phyloP scores from a whole-genome alignment of 164 flowering plant genomes.

The Umbellularia californica region DNA sequence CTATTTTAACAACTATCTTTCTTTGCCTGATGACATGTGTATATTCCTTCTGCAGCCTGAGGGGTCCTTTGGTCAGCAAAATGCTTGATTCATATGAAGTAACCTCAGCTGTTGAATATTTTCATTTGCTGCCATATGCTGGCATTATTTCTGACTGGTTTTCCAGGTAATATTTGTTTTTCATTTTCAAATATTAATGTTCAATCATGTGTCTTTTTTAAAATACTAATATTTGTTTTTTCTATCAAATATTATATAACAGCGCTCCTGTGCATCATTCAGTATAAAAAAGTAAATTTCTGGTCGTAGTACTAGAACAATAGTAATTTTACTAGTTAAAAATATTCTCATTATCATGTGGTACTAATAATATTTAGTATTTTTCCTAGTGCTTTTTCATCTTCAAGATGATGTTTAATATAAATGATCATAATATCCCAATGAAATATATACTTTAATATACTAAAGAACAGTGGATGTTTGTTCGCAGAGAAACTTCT shows the following conservation, averaged over 20 bases:
- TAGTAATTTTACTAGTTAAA: no score
- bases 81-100: conserved; percentile 24
- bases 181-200: background rate
- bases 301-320: no score
- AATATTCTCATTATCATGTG: no score
- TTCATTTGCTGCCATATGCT: conserved; percentile 71
- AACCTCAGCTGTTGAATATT: conserved; percentile 57
- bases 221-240: no score
- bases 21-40: background rate
- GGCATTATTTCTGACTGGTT: conserved; percentile 47
- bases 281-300: no score
- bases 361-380: no score
- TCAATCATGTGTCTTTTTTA: background rate
- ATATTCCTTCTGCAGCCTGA: conserved; percentile 41
- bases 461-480: background rate
- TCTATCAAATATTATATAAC: no score
- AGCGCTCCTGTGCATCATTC: no score
- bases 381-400: no score
- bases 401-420: background rate
- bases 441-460: background rate
- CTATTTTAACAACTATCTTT: background rate
- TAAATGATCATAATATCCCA: background rate
- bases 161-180: conserved; percentile 37
- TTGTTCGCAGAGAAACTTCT: conserved; percentile 21
- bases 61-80: conserved; percentile 57